phyloP scores from a whole-genome alignment of 2,329 filamentous ascomycete genomes.

The Diaporthe sp. region DNA sequence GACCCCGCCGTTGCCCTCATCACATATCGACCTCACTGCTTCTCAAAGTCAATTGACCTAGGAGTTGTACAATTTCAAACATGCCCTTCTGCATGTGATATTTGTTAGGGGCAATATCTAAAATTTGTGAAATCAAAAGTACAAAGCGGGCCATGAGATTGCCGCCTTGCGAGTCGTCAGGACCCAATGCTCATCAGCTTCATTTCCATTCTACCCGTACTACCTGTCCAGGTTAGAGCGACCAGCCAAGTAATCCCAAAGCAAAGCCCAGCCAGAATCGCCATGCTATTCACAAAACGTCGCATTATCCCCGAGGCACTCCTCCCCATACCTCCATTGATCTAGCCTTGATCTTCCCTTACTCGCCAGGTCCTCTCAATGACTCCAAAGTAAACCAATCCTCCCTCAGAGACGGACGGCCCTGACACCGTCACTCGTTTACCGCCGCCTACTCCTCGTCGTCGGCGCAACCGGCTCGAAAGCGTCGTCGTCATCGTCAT shows the following conservation, averaged over 20 bases:
- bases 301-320: neutral
- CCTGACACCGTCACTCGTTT: neutral
- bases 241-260: neutral
- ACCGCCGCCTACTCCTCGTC: slow-evolving; percentile 45
- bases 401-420: neutral
- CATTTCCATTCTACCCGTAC: neutral
- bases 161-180: neutral
- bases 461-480: slow-evolving; percentile 65
- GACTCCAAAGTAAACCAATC: neutral
- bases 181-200: neutral
- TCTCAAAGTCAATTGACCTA: neutral
- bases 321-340: too few relatives aligned
- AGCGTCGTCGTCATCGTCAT: slow-evolving; percentile 58
- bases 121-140: neutral
- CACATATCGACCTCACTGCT: neutral
- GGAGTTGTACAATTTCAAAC: neutral
- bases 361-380: neutral
- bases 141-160: too few relatives aligned
- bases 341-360: neutral
- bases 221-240: too few relatives aligned
- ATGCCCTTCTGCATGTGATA: neutral
- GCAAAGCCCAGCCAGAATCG: slow-evolving; percentile 16
- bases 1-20: too few relatives aligned
- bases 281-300: neutral
- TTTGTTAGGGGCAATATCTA: too few relatives aligned